phyloP scores from a whole-genome alignment of 768 basidiomycete genomes.

The Tulasnella sp. region DNA sequence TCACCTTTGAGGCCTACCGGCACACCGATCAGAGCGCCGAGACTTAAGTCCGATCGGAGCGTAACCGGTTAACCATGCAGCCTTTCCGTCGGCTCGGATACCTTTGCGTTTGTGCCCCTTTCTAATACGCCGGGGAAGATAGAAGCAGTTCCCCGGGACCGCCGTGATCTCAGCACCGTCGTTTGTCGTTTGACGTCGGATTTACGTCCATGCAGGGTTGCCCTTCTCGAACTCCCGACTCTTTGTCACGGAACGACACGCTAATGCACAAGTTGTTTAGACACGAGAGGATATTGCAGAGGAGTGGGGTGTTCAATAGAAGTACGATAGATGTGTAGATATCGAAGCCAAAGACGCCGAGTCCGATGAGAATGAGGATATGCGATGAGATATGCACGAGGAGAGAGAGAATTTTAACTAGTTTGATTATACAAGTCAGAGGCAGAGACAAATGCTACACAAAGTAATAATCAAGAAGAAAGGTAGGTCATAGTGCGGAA shows the following conservation, averaged over 20 bases:
- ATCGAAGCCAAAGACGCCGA: not conserved
- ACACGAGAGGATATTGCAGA: no score
- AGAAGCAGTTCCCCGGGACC: not conserved
- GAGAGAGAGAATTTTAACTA: not conserved
- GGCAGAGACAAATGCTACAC: not conserved
- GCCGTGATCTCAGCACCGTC: not conserved
- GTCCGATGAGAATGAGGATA: not conserved
- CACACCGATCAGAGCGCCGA: not conserved
- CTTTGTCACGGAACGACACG: not conserved
- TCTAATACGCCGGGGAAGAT: not conserved
- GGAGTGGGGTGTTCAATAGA: no score
- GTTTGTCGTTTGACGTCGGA: not conserved
- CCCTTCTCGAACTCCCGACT: not conserved
- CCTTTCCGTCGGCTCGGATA: not conserved
- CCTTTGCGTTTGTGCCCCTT: not conserved
- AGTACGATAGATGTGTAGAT: not conserved
- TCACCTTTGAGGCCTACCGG: not conserved
- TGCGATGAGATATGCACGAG: not conserved
- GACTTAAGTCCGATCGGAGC: not conserved
- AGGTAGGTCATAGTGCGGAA: not conserved
- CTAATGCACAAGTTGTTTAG: not conserved
- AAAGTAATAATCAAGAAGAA: not conserved
- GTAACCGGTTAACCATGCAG: not conserved
- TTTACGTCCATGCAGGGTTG: not conserved
- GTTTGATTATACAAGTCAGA: not conserved